Conservation (phyloP, 1,139 yeast genomes). For the Arxiozyma bovina region DNA sequence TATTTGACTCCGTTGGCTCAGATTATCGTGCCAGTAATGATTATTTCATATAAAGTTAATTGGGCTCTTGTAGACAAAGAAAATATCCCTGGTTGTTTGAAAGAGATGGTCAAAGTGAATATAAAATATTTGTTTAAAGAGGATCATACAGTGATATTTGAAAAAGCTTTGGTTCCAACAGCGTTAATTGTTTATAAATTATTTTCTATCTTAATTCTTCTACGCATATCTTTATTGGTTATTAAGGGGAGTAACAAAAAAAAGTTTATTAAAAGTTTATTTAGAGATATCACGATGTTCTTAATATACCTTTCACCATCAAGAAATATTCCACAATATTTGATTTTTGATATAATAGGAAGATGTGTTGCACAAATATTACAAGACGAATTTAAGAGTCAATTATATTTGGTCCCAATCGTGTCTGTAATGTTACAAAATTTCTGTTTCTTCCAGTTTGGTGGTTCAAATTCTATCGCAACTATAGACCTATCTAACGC, state of each 20-base stretch:
- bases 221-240: conserved; percentile 27
- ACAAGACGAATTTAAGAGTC: conserved; percentile 6
- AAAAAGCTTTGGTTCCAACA: conserved; percentile 24
- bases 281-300: conserved; percentile 45
- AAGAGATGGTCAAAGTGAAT: background rate
- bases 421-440: conserved; percentile 46
- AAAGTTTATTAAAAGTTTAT: conserved; percentile 22
- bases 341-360: conserved; percentile 39
- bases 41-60: conserved; percentile 50
- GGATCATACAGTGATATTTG: background rate
- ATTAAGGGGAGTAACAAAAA: background rate
- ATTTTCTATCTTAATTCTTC: conserved; percentile 17
- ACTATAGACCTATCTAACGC: conserved; percentile 86
- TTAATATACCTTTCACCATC: conserved; percentile 63
- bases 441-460: conserved; percentile 74
- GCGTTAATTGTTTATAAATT: conserved; percentile 30
- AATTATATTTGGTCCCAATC: conserved; percentile 13
- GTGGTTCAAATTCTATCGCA: conserved; percentile 86
- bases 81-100: conserved; percentile 8
- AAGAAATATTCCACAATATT: conserved; percentile 61
- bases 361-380: conserved; percentile 8
- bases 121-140: background rate
- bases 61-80: conserved; percentile 18
- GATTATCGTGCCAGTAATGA: conserved; percentile 38
- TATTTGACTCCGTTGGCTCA: conserved; percentile 29